Conservation (phyloP, 2,329 filamentous ascomycete genomes). For the Penicillium capsulatum region DNA sequence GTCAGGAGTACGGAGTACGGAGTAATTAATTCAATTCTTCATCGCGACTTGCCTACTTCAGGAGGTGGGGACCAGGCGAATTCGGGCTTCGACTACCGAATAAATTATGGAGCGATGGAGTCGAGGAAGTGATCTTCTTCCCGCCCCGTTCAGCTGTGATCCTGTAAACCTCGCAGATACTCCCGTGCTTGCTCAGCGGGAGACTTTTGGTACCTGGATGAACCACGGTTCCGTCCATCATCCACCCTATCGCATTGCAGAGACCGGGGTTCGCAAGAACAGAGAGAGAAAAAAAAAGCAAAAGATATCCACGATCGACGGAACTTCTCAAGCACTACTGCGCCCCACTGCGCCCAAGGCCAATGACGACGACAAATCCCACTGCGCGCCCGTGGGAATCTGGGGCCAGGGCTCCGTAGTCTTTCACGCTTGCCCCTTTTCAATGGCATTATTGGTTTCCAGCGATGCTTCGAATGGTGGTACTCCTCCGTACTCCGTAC, state of each 20-base stretch:
- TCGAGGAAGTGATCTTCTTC: too few relatives aligned
- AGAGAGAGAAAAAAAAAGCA: neutral
- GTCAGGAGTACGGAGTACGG: too few relatives aligned
- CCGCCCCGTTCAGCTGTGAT: too few relatives aligned
- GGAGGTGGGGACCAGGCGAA: too few relatives aligned
- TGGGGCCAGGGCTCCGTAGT: slow-evolving; percentile 7
- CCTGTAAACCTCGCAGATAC: too few relatives aligned
- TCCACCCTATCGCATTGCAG: slow-evolving; percentile 15
- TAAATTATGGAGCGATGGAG: neutral
- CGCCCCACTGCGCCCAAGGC: neutral
- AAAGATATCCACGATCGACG: slow-evolving; percentile 6
- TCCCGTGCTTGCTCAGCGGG: too few relatives aligned
- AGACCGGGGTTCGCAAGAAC: slow-evolving; percentile 7
- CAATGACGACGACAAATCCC: neutral
- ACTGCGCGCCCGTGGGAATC: neutral
- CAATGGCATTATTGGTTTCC: slow-evolving; percentile 11
- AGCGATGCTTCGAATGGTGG: neutral
- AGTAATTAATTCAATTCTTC: too few relatives aligned
- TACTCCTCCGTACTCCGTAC: neutral
- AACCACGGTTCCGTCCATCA: neutral
- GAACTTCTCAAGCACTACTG: neutral
- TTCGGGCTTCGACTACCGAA: too few relatives aligned
- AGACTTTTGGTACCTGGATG: too few relatives aligned
- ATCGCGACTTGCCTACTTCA: too few relatives aligned
- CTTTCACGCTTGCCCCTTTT: slow-evolving; percentile 11